A percentile compares a stretch with the other conserved stretches of the same genome.
phyloP scores from a whole-genome alignment of 148 eudicot species.

The Vaccinium macrocarpon region DNA sequence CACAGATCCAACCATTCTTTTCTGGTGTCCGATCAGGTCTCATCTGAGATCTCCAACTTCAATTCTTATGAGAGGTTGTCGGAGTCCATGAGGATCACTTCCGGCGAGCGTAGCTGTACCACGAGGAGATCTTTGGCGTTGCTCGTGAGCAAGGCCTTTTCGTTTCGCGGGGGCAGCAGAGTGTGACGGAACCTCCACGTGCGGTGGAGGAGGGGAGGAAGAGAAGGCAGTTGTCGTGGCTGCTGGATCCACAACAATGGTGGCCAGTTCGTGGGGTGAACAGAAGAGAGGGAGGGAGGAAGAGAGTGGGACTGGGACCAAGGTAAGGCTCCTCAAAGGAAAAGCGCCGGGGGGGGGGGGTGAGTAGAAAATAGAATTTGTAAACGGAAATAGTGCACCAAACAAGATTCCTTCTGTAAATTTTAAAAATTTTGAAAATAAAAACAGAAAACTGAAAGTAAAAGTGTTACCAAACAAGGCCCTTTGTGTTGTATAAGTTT shows the following conservation, averaged over 20 bases:
- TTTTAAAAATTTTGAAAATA: no score
- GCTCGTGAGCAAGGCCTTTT: background rate
- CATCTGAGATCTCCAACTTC: background rate
- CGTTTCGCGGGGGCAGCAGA: background rate
- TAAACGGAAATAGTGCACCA: no score
- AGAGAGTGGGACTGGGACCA: no score
- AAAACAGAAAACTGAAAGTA: no score
- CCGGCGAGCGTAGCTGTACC: background rate
- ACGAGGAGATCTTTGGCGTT: background rate
- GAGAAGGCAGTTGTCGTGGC: constrained; percentile 1
- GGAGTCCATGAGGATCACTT: background rate
- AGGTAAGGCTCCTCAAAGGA: no score
- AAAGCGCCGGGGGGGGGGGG: no score
- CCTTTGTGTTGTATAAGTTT: background rate
- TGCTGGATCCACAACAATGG: background rate
- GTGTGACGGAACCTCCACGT: background rate
- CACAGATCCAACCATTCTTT: background rate
- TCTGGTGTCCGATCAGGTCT: background rate
- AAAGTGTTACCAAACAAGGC: no score
- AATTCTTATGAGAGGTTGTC: background rate
- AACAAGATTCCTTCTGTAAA: no score
- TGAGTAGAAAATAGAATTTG: no score
- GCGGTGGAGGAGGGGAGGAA: background rate
- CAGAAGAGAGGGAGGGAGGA: no score
- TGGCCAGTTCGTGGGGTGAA: constrained; percentile 14